Percentiles rank a stretch among this genome's conserved stretches.
These are phyloP conservation scores for Talaromyces sp. DNA, from an alignment of 2,329 filamentous ascomycete genomes.

Conservation along the genomic window DNA sequence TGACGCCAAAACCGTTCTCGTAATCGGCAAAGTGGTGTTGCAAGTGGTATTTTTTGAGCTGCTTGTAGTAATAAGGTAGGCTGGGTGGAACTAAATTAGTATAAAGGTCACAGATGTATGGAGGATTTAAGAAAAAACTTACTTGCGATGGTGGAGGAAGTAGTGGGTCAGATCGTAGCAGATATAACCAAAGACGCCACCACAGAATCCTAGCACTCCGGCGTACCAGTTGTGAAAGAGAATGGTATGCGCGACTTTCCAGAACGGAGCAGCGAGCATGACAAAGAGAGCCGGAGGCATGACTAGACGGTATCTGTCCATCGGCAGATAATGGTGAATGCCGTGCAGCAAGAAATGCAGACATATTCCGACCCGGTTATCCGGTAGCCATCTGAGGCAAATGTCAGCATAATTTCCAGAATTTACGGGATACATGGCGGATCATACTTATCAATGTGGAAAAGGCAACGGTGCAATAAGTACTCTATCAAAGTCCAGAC, in stretches of 20 bases:
- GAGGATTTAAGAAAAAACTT: constrained; percentile 26
- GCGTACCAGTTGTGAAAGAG: constrained; percentile 83
- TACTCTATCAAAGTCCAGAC: constrained; percentile 94
- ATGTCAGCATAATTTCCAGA: constrained; percentile 14
- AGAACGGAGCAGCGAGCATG: constrained; percentile 80
- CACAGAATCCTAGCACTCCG: constrained; percentile 72
- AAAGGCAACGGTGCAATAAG: constrained; percentile 77
- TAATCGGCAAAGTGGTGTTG: constrained; percentile 97
- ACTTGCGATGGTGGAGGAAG: constrained; percentile 93
- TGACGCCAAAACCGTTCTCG: constrained; percentile 94
- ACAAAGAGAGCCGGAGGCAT: constrained; percentile 92
- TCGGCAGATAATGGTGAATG: constrained; percentile 97
- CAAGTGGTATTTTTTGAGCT: constrained; percentile 95
- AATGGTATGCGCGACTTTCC: constrained; percentile 76
- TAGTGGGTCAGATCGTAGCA: constrained; percentile 98
- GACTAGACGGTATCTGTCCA: constrained; percentile 94
- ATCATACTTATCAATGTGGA: constrained; percentile 85
- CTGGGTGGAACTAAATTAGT: constrained; percentile 27
- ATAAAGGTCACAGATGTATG: not conserved
- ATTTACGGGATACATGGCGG: not conserved
- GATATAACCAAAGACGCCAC: constrained; percentile 90
- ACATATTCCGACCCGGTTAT: constrained; percentile 82
- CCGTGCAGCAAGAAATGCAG: constrained; percentile 91
- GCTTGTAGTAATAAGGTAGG: constrained; percentile 81
- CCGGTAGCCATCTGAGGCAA: constrained; percentile 66